Evolutionary conservation across 2,329 filamentous ascomycete genomes (phyloP).

Genomic region (Orbilia oligospora): DNA sequence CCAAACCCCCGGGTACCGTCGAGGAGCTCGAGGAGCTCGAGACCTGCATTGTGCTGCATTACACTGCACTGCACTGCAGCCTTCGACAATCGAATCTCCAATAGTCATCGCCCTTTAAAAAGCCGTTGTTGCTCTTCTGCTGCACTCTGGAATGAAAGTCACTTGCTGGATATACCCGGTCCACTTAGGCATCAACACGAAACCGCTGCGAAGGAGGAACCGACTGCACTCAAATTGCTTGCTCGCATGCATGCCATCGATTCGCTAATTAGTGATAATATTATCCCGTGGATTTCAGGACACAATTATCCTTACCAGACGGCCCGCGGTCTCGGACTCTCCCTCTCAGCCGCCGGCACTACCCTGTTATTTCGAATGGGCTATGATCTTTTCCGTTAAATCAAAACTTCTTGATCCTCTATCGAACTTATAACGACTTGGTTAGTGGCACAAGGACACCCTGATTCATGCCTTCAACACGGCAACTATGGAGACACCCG

Average conservation of each 20-base stretch:
- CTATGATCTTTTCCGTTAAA: slow-evolving; percentile 4
- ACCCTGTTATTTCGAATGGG: slow-evolving; percentile 8
- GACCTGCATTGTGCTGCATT: slow-evolving; percentile 1
- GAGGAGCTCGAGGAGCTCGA: slow-evolving; percentile 15
- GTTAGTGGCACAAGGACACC: slow-evolving; percentile 21
- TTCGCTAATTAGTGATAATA: slow-evolving; percentile 26
- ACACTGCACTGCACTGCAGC: slow-evolving; percentile 8
- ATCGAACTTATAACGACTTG: slow-evolving; percentile 6
- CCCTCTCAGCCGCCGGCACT: slow-evolving; percentile 1
- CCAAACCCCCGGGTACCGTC: slow-evolving; percentile 43
- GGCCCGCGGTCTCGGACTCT: slow-evolving; percentile 22
- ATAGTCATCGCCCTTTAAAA: slow-evolving; percentile 10
- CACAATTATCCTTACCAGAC: slow-evolving; percentile 30
- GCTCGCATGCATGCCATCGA: slow-evolving; percentile 37
- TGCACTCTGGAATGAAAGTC: slow-evolving; percentile 7
- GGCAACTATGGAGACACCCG: slow-evolving; percentile 52
- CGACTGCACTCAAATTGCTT: slow-evolving; percentile 22
- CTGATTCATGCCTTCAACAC: slow-evolving; percentile 60
- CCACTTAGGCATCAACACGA: slow-evolving; percentile 55
- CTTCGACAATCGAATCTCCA: background rate
- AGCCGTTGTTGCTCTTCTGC: slow-evolving; percentile 13
- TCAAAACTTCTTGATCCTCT: background rate
- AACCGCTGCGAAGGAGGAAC: slow-evolving; percentile 33
- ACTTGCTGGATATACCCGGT: slow-evolving; percentile 44
- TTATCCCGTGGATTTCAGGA: slow-evolving; percentile 35